These are phyloP conservation scores for Pezicula neosporulosa DNA, from an alignment of 2,329 filamentous ascomycete genomes.

Conservation along the genomic window DNA sequence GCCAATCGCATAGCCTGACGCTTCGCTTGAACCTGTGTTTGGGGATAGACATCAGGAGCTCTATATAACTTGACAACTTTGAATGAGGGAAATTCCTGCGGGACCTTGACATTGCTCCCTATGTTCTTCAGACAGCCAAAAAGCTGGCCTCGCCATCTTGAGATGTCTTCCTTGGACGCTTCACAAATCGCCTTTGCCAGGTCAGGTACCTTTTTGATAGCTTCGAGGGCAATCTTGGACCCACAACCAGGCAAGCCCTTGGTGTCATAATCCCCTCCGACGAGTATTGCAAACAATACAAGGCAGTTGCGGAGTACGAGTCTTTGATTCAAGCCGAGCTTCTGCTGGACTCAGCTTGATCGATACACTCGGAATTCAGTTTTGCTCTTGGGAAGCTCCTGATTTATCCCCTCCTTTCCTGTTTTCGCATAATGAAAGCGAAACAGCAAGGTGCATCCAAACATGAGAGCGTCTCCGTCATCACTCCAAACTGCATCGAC, in stretches of 20 bases:
- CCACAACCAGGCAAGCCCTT: not conserved
- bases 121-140: constrained; percentile 1
- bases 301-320: not conserved
- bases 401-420: not conserved
- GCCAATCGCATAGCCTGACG: not conserved
- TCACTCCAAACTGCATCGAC: constrained; percentile 91
- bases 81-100: constrained; percentile 5
- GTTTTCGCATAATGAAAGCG: constrained; percentile 2
- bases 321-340: not conserved
- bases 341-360: not conserved
- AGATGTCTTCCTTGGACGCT: not conserved
- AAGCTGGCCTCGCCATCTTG: not conserved
- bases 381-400: not conserved
- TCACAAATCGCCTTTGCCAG: constrained; percentile 6
- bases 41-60: not conserved
- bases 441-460: constrained; percentile 56
- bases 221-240: not conserved
- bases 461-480: constrained; percentile 94
- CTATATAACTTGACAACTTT: not conserved
- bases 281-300: not conserved
- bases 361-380: constrained; percentile 3
- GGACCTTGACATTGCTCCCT: not conserved
- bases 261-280: not conserved
- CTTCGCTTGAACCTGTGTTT: not conserved
- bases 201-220: not conserved